phyloP scores from a whole-genome alignment of 257 asterid species.

The Osmanthus fragrans region DNA sequence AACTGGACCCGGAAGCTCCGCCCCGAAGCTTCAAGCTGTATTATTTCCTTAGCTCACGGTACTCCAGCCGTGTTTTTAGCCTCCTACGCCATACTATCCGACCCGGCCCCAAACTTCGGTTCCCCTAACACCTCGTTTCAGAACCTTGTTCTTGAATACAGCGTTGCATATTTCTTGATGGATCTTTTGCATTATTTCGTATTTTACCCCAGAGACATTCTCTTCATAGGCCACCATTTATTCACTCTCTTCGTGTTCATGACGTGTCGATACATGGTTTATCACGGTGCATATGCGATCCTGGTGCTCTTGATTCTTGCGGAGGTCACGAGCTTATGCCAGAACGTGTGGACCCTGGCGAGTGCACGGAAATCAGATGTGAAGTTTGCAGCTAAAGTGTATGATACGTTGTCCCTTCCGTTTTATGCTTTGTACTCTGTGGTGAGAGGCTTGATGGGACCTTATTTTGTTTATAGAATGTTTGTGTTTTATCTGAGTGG shows the following conservation, averaged over 20 bases:
- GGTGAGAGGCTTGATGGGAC: constrained; percentile 78
- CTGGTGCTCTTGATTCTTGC: constrained; percentile 74
- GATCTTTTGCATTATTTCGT: constrained; percentile 79
- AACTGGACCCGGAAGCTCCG: constrained; percentile 64
- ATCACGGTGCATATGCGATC: constrained; percentile 76
- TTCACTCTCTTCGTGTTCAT: constrained; percentile 84
- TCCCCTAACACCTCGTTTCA: constrained; percentile 67
- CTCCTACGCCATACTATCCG: constrained; percentile 47
- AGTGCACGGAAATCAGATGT: constrained; percentile 59
- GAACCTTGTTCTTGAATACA: constrained; percentile 74
- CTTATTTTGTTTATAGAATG: constrained; percentile 73
- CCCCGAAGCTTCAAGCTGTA: constrained; percentile 93
- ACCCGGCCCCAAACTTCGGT: constrained; percentile 52
- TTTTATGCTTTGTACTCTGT: constrained; percentile 75
- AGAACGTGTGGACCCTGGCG: constrained; percentile 89
- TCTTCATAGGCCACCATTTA: constrained; percentile 85
- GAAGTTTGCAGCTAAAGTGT: constrained; percentile 60
- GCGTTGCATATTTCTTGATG: constrained; percentile 83
- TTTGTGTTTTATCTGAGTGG: constrained; percentile 57
- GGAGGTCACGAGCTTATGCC: constrained; percentile 88
- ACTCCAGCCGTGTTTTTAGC: constrained; percentile 90
- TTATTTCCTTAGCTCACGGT: constrained; percentile 82
- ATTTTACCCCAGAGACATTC: constrained; percentile 67
- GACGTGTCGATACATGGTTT: constrained; percentile 74
- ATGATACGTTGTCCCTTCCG: constrained; percentile 65